Conservation (phyloP, 352 stramenopile genomes). For the Aphanomyces cochlioides region DNA sequence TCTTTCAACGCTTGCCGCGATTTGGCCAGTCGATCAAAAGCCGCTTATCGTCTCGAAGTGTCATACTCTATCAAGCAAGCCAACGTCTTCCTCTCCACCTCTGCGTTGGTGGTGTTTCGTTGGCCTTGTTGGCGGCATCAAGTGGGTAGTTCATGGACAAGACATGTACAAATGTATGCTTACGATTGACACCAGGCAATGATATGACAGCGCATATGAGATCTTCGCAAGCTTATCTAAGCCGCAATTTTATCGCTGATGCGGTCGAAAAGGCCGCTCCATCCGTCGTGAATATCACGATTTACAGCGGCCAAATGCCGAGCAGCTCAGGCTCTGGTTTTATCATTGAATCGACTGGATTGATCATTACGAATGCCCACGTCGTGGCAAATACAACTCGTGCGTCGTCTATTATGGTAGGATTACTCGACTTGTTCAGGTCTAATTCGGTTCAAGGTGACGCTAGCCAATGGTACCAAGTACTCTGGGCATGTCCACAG, state of each 20-base stretch:
- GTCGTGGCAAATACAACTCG: constrained; percentile 81
- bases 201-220: too few relatives aligned
- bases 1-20: too few relatives aligned
- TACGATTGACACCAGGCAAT: too few relatives aligned
- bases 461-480: constrained; percentile 78
- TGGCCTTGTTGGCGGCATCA: too few relatives aligned
- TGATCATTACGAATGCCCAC: constrained; percentile 92
- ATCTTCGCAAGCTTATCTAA: constrained; percentile 31
- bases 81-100: too few relatives aligned
- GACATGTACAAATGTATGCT: too few relatives aligned
- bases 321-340: constrained; percentile 90
- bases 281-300: constrained; percentile 85
- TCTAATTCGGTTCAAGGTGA: constrained; percentile 44
- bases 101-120: too few relatives aligned
- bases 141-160: too few relatives aligned
- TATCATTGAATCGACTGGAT: constrained; percentile 79
- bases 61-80: too few relatives aligned
- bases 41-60: too few relatives aligned
- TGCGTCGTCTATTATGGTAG: constrained; percentile 76
- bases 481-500: constrained; percentile 74
- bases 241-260: constrained; percentile 85
- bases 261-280: constrained; percentile 85
- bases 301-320: constrained; percentile 53
- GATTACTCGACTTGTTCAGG: not conserved
- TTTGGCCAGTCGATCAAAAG: too few relatives aligned